Evolutionary conservation across 1,284 basidiomycete species (phyloP), one percentile per base, ranked within the genome.

Genomic region (Moesziomyces globuligerus): DNA sequence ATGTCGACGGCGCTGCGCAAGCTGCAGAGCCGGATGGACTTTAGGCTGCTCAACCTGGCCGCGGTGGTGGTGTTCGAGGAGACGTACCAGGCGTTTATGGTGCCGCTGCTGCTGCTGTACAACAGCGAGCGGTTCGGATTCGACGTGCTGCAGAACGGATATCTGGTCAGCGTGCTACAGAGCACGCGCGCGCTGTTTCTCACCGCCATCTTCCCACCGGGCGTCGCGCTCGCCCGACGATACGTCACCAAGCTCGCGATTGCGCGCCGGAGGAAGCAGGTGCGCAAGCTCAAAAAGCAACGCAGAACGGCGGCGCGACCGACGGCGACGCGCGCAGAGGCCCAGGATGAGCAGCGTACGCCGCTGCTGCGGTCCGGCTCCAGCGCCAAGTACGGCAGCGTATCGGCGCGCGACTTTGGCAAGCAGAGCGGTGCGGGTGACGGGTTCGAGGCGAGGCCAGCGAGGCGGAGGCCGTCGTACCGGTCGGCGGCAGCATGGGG

Each of bases 51-150:
- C 45, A 72, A 75, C 34, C 48, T 78, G 20, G 76, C 74, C 9
- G 45, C 68, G 1, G 69, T 78, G 15, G 67, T 76, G 21, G 51
- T 78, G 9, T 62, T 69, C 32, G 76, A 78, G 46, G 76, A 78
- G 60, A 72, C 75, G 15, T 78, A 69, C 42, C 77, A 79, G 41
- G 72, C 74, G 3, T 79, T 79, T 39, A 67, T 79, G 53, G 64
- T 79, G 18, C 77, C 77, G 11, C 50, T 74, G 20, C 43, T 79
- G n/a, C 56, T 79, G 6, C 70, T 79, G 8, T 79, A 75, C 69
- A 78, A 76, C 66, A 61, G 76, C 54, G 73, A 79, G 48, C 57
- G 67, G 0, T 74, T 79, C 21, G 62, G 66, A 3, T 75, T 72
- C 28, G 67, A 74, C 37, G 74, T 76, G 48, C 41, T 78, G 51